phyloP scores from a whole-genome alignment of 2,329 filamentous ascomycete species.

The Balansia obtecta region DNA sequence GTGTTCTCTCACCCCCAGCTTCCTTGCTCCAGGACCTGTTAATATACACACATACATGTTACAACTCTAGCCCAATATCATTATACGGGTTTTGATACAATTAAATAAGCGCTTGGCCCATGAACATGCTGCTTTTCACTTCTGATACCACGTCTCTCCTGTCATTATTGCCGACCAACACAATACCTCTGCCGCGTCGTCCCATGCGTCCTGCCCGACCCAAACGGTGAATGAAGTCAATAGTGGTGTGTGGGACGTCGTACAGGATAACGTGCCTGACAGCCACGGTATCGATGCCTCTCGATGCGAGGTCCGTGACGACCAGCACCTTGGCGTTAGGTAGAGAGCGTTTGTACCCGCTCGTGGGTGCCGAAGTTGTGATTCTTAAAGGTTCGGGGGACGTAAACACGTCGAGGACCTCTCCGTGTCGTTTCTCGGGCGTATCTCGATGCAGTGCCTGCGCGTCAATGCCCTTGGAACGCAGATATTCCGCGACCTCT shows the following conservation, averaged over 20 bases:
- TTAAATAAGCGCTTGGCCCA: constrained; percentile 65
- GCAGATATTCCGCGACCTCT: constrained; percentile 67
- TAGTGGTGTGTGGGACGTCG: constrained; percentile 93
- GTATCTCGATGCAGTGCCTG: constrained; percentile 77
- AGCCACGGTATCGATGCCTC: constrained; percentile 87
- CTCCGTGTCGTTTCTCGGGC: constrained; percentile 60
- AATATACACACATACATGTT: constrained; percentile 4
- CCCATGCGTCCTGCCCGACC: constrained; percentile 90
- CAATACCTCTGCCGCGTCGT: constrained; percentile 74
- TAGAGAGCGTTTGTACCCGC: constrained; percentile 37
- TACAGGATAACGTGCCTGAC: constrained; percentile 89
- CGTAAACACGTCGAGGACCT: constrained; percentile 68
- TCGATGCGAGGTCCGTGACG: constrained; percentile 81
- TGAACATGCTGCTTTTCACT: constrained; percentile 81
- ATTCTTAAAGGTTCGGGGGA: constrained; percentile 28
- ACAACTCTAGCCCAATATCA: constrained; percentile 1
- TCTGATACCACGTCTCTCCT: constrained; percentile 83
- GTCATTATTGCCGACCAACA: constrained; percentile 81
- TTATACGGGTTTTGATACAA: neutral
- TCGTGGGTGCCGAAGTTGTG: constrained; percentile 12
- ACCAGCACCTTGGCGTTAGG: constrained; percentile 82
- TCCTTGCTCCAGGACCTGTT: neutral
- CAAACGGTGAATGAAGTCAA: constrained; percentile 95
- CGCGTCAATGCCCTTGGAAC: constrained; percentile 78
- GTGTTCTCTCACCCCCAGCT: neutral